phyloP scores from a whole-genome alignment of 1,284 basidiomycete genomes.

The Boletellus deceptivus region DNA sequence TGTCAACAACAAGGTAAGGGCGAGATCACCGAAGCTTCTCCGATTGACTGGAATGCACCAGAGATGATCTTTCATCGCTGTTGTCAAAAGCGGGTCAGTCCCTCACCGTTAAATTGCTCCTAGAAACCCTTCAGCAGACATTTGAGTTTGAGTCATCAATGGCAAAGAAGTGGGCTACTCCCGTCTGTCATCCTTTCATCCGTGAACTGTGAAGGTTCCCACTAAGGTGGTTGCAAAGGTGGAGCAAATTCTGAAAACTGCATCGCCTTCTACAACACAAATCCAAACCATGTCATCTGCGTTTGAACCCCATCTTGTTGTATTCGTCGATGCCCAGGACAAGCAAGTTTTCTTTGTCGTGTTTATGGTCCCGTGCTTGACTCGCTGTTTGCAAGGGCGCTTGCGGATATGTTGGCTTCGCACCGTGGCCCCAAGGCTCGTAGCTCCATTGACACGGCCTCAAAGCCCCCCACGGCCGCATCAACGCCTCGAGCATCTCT shows the following conservation, averaged over 20 bases:
- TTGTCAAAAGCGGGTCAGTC: conserved; percentile 69
- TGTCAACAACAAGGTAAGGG: conserved; percentile 78
- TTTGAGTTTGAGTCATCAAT: conserved; percentile 84
- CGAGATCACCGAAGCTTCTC: not conserved
- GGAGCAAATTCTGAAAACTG: conserved; percentile 58
- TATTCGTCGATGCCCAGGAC: conserved; percentile 97
- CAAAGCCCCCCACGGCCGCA: conserved; percentile 24
- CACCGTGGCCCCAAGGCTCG: conserved; percentile 68
- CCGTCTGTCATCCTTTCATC: conserved; percentile 48
- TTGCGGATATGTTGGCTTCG: conserved; percentile 78
- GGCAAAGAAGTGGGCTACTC: conserved; percentile 72
- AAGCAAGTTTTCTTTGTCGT: conserved; percentile 47
- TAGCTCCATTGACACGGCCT: conserved; percentile 59
- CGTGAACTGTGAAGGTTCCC: not conserved
- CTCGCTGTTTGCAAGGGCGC: conserved; percentile 45
- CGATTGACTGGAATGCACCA: conserved; percentile 27
- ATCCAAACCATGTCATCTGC: conserved; percentile 74
- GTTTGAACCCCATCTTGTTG: conserved; percentile 88
- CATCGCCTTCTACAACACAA: conserved; percentile 46
- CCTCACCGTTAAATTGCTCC: conserved; percentile 71
- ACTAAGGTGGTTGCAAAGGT: conserved; percentile 39
- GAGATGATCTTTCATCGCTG: conserved; percentile 68
- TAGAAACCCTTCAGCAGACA: conserved; percentile 84
- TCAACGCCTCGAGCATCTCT: conserved; percentile 41
- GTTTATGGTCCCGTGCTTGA: not conserved